Conservation (phyloP, 75 land plant species). For the Cunninghamia lanceolata region DNA sequence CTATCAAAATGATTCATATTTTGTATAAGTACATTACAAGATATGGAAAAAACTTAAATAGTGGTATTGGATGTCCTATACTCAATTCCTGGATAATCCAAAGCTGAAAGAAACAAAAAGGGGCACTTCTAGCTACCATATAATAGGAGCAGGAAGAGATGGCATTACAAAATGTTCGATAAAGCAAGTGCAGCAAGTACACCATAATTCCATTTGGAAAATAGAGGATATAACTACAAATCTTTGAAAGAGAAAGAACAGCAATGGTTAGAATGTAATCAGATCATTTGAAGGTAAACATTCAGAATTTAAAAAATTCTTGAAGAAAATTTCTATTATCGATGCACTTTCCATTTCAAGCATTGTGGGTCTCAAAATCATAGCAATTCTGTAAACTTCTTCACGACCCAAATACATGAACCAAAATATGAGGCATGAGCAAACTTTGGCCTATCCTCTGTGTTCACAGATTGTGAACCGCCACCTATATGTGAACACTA, state of each 20-base stretch:
- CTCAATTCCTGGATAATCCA: neutral
- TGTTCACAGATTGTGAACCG: slow-evolving; percentile 4
- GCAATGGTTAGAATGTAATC: neutral
- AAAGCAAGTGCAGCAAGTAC: neutral
- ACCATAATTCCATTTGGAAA: neutral
- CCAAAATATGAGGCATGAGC: neutral
- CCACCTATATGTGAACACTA: neutral
- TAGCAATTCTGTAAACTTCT: neutral
- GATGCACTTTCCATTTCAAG: neutral
- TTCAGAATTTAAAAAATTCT: neutral
- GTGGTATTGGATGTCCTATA: neutral
- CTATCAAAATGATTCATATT: neutral
- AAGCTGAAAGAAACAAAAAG: neutral
- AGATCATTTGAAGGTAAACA: neutral
- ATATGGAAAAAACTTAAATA: neutral
- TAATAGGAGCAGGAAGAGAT: neutral
- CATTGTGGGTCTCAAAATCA: neutral
- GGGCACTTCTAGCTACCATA: neutral
- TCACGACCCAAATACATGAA: slow-evolving; percentile 5
- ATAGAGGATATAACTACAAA: neutral
- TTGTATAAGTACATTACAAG: neutral
- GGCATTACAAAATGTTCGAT: neutral
- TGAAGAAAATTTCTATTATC: neutral
- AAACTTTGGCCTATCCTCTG: slow-evolving; percentile 8
- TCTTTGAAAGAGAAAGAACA: neutral